Evolutionary conservation across 75 land plant genomes (phyloP).

Genomic region (Pinus tabuliformis): DNA sequence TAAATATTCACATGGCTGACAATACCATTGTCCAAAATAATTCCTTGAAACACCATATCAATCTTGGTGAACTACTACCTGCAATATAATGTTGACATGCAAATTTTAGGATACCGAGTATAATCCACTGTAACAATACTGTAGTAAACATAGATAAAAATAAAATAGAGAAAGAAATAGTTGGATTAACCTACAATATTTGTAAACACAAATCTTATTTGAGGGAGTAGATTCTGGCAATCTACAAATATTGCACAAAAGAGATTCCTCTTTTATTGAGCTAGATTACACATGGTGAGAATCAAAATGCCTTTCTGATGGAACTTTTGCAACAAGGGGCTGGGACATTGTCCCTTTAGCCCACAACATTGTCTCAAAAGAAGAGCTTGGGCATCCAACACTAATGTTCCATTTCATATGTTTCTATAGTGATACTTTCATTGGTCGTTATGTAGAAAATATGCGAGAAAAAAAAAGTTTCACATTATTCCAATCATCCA

Average conservation of each 20-base stretch:
- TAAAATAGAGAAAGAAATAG: background rate
- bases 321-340: constrained; percentile 26
- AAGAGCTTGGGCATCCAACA: constrained; percentile 21
- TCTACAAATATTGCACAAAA: constrained; percentile 71
- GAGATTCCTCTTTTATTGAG: constrained; percentile 33
- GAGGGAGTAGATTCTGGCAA: constrained; percentile 47
- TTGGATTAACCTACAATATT: constrained; percentile 61
- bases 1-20: constrained; percentile 83
- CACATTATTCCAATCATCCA: constrained; percentile 3
- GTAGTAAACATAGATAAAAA: background rate
- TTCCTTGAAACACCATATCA: constrained; percentile 66
- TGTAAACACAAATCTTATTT: constrained; percentile 68
- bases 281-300: constrained; percentile 15
- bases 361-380: constrained; percentile 28
- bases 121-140: background rate
- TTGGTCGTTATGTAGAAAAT: background rate
- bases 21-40: constrained; percentile 66
- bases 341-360: constrained; percentile 42
- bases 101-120: background rate
- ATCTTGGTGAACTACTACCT: constrained; percentile 89
- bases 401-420: constrained; percentile 9
- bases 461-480: background rate
- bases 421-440: constrained; percentile 21
- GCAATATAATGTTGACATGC: constrained; percentile 2
- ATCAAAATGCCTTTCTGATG: constrained; percentile 43